A percentile compares a stretch with the other conserved stretches of the same genome.
These are phyloP conservation scores for Lodderomyces margitis DNA, from an alignment of 1,139 yeast species.

Conservation along the genomic window DNA sequence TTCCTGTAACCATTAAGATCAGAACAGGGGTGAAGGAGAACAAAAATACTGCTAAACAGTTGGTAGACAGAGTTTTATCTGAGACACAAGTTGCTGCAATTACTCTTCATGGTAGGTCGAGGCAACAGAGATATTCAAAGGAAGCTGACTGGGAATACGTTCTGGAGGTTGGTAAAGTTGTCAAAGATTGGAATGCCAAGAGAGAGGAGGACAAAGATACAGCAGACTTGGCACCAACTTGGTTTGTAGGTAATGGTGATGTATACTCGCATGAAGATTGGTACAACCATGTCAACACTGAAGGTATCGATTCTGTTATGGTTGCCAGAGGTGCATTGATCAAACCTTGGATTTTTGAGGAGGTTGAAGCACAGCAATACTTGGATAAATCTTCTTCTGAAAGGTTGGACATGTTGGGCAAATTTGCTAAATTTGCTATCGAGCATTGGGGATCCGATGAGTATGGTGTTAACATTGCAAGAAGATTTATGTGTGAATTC, in stretches of 20 bases:
- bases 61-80: slow-evolving; percentile 66
- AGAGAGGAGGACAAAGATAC: slow-evolving; percentile 55
- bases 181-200: slow-evolving; percentile 55
- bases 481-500: slow-evolving; percentile 93
- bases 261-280: slow-evolving; percentile 85
- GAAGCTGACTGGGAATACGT: slow-evolving; percentile 94
- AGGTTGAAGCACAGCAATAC: slow-evolving; percentile 83
- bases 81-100: slow-evolving; percentile 89
- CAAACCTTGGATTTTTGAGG: slow-evolving; percentile 99
- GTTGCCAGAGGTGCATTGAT: slow-evolving; percentile 97
- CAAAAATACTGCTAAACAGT: slow-evolving; percentile 78
- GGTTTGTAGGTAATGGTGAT: slow-evolving; percentile 91
- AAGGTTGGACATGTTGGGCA: slow-evolving; percentile 70
- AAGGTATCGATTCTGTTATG: slow-evolving; percentile 90
- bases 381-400: slow-evolving; percentile 89
- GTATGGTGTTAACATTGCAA: slow-evolving; percentile 82
- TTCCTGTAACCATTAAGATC: slow-evolving; percentile 88
- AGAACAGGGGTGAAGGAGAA: slow-evolving; percentile 88
- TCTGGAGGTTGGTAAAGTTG: slow-evolving; percentile 65
- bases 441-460: slow-evolving; percentile 99
- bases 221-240: slow-evolving; percentile 48
- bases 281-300: slow-evolving; percentile 68
- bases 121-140: slow-evolving; percentile 91
- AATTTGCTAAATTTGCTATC: slow-evolving; percentile 75
- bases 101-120: slow-evolving; percentile 92